phyloP scores from a whole-genome alignment of 2,329 filamentous ascomycete genomes.

The Sporothrix schenckii region DNA sequence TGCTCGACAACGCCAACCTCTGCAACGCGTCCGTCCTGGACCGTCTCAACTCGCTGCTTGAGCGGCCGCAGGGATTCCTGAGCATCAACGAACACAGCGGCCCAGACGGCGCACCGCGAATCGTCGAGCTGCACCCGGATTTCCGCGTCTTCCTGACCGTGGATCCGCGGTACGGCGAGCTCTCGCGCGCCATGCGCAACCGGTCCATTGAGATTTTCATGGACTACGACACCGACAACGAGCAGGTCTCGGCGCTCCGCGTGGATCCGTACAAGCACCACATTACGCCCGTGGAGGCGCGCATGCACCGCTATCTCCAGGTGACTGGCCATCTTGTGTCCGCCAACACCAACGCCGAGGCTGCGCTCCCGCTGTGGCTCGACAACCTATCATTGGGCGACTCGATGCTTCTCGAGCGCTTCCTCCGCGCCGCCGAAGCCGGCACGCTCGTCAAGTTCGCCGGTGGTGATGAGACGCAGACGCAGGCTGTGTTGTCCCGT shows the following conservation, averaged over 20 bases:
- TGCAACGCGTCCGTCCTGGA: constrained; percentile 95
- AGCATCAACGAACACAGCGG: constrained; percentile 93
- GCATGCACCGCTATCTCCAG: constrained; percentile 52
- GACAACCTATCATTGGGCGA: constrained; percentile 56
- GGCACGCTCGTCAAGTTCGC: constrained; percentile 12
- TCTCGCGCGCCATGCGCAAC: constrained; percentile 96
- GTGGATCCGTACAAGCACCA: constrained; percentile 44
- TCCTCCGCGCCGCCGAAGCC: constrained; percentile 25
- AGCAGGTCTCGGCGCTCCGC: constrained; percentile 41
- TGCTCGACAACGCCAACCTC: constrained; percentile 95
- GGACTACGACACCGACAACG: constrained; percentile 43
- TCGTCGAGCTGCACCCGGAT: constrained; percentile 78
- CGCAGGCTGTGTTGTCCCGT: constrained; percentile 18
- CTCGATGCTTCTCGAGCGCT: constrained; percentile 45
- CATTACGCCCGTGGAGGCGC: constrained; percentile 54
- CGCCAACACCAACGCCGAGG: constrained; percentile 37
- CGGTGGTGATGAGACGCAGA: neutral
- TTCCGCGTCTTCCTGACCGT: constrained; percentile 94
- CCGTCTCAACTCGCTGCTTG: constrained; percentile 88
- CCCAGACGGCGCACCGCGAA: constrained; percentile 74
- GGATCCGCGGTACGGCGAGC: constrained; percentile 87
- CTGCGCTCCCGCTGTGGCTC: constrained; percentile 47
- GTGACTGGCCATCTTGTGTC: constrained; percentile 43
- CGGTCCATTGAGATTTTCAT: constrained; percentile 88
- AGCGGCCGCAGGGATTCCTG: constrained; percentile 77